These are phyloP conservation scores for Aspergillus udagawae DNA, from an alignment of 2,329 filamentous ascomycete genomes.

Conservation along the genomic window DNA sequence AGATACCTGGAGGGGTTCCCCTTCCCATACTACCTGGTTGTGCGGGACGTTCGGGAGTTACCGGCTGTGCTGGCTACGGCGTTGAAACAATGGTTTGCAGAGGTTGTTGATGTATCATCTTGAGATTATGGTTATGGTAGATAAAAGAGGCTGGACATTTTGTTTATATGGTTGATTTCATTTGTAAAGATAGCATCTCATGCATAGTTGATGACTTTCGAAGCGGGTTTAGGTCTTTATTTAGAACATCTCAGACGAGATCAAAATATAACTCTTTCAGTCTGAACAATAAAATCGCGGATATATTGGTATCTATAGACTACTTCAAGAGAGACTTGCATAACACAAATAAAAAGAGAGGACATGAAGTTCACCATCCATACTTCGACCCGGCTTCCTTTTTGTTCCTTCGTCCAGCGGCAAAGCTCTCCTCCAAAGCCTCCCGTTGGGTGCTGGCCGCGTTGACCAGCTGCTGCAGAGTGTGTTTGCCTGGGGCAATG, in stretches of 20 bases:
- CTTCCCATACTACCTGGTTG: constrained; percentile 94
- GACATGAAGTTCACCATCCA: constrained; percentile 59
- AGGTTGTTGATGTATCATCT: constrained; percentile 52
- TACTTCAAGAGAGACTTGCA: background rate
- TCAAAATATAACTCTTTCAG: background rate
- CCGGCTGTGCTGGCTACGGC: constrained; percentile 82
- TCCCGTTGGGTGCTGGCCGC: constrained; percentile 78
- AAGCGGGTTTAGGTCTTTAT: background rate
- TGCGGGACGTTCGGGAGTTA: constrained; percentile 85
- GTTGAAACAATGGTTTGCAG: constrained; percentile 92
- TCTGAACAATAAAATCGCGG: background rate
- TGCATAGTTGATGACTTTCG: background rate
- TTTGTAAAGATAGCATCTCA: constrained; percentile 1
- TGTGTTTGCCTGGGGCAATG: constrained; percentile 86
- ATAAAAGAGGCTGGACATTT: constrained; percentile 7
- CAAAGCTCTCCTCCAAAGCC: constrained; percentile 88
- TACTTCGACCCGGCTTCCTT: constrained; percentile 78
- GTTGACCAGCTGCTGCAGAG: constrained; percentile 78
- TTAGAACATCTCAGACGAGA: background rate
- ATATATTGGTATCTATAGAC: constrained; percentile 10
- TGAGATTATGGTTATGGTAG: constrained; percentile 17
- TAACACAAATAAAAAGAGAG: background rate
- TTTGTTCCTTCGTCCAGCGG: constrained; percentile 71
- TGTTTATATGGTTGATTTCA: constrained; percentile 5
- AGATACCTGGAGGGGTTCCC: constrained; percentile 94